These are phyloP conservation scores for Aspergillus sp. DNA, from an alignment of 2,329 filamentous ascomycete genomes.

Conservation along the genomic window DNA sequence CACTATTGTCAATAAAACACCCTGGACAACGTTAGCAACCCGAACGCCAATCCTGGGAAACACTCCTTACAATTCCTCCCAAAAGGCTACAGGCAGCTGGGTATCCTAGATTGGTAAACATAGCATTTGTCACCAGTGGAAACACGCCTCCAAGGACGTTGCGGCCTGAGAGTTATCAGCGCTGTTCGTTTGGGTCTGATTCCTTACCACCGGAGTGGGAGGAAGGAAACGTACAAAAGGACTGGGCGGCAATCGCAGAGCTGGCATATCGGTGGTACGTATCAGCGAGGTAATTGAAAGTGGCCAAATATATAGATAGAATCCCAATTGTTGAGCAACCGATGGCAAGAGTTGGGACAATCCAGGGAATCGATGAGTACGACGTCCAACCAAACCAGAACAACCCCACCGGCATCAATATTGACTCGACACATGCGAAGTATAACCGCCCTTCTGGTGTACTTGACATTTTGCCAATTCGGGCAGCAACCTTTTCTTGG, in stretches of 20 bases:
- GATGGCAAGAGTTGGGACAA: conserved; percentile 68
- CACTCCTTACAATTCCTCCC: conserved; percentile 63
- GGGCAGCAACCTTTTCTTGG: conserved; percentile 68
- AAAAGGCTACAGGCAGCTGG: conserved; percentile 71
- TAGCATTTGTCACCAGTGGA: conserved; percentile 69
- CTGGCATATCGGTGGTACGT: conserved; percentile 82
- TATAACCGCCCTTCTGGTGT: conserved; percentile 78
- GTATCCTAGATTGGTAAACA: conserved; percentile 73
- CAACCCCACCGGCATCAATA: conserved; percentile 74
- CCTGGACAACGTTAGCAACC: conserved; percentile 24
- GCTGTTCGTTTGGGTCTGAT: background rate
- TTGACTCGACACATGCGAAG: conserved; percentile 74
- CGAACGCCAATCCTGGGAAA: background rate
- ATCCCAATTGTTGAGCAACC: conserved; percentile 80
- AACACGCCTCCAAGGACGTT: conserved; percentile 82
- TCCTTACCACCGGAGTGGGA: background rate
- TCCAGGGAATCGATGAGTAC: conserved; percentile 65
- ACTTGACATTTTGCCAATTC: conserved; percentile 45
- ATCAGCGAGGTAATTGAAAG: conserved; percentile 92
- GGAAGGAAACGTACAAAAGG: conserved; percentile 58
- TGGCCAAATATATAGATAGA: conserved; percentile 80
- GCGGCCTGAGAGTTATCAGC: conserved; percentile 43
- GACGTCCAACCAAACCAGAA: conserved; percentile 79
- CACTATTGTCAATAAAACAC: conserved; percentile 65
- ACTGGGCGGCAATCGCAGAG: conserved; percentile 82